A percentile compares a stretch with the other conserved stretches of the same genome.
Evolutionary conservation across 2,329 filamentous ascomycete species (phyloP).

Genomic region (Byssochlamys sp.): DNA sequence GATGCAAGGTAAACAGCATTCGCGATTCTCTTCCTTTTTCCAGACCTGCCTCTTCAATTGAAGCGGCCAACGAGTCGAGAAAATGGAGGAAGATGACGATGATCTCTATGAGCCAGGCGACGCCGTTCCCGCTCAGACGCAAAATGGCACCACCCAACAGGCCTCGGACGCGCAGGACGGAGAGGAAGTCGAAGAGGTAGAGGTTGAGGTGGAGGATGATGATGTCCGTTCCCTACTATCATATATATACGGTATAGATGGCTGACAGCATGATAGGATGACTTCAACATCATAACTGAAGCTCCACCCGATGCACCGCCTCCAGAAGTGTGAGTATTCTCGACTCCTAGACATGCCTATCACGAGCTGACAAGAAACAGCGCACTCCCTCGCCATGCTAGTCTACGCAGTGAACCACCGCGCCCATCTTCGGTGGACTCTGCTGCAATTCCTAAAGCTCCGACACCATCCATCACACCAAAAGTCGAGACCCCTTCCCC

Average conservation of each 20-base stretch:
- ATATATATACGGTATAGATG: not conserved
- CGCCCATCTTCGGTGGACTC: slow-evolving; percentile 26
- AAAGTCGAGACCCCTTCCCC: slow-evolving; percentile 24
- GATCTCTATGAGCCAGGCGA: slow-evolving; percentile 38
- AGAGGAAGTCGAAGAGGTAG: slow-evolving; percentile 25
- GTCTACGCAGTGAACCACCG: slow-evolving; percentile 26
- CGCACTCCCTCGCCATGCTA: slow-evolving; percentile 30
- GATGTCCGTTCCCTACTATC: slow-evolving; percentile 25
- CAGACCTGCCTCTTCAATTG: slow-evolving; percentile 2
- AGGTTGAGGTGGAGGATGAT: slow-evolving; percentile 33
- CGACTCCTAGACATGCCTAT: slow-evolving; percentile 2
- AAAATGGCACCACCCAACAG: slow-evolving; percentile 19
- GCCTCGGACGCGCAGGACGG: slow-evolving; percentile 22
- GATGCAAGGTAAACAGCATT: slow-evolving; percentile 9
- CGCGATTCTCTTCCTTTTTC: slow-evolving; percentile 2
- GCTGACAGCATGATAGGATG: slow-evolving; percentile 27
- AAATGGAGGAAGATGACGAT: slow-evolving; percentile 40
- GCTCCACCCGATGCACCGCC: slow-evolving; percentile 33
- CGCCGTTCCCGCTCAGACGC: slow-evolving; percentile 18
- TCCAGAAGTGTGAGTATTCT: slow-evolving; percentile 26
- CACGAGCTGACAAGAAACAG: slow-evolving; percentile 19
- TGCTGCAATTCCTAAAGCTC: slow-evolving; percentile 20
- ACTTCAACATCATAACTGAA: slow-evolving; percentile 43
- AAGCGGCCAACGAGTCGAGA: slow-evolving; percentile 5
- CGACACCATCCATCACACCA: slow-evolving; percentile 23